A percentile compares a stretch with the other conserved stretches of the same genome.
Evolutionary conservation across 441 rosid species (phyloP).

Genomic region (Adansonia gregorii): DNA sequence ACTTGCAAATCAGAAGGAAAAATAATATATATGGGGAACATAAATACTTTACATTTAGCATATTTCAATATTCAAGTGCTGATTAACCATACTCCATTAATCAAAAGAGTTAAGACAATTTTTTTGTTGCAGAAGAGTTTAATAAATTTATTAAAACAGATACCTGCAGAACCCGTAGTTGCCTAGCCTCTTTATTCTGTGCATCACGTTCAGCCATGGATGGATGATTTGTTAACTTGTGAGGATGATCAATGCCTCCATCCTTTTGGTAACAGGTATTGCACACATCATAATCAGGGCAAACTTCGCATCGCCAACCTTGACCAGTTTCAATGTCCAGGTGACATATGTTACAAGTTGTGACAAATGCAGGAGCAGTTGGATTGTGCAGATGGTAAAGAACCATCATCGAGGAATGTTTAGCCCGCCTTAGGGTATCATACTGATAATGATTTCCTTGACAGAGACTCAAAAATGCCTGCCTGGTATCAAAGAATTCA

Average conservation of each 20-base stretch:
- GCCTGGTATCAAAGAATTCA: slow-evolving; percentile 98
- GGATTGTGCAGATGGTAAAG: slow-evolving; percentile 99
- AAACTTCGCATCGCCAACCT: slow-evolving; percentile 99
- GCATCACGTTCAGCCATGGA: slow-evolving; percentile 95
- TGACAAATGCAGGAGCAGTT: slow-evolving; percentile 98
- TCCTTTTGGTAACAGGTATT: slow-evolving; percentile 86
- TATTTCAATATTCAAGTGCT: slow-evolving; percentile 10
- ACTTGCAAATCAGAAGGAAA: slow-evolving; percentile 18
- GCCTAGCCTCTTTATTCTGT: slow-evolving; percentile 98
- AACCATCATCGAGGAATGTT: slow-evolving; percentile 99
- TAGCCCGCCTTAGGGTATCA: slow-evolving; percentile 97
- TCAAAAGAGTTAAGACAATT: not conserved
- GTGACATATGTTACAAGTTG: slow-evolving; percentile 82
- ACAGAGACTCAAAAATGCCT: slow-evolving; percentile 98
- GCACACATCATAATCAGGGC: slow-evolving; percentile 98
- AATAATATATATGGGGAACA: not conserved
- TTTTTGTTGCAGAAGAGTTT: not conserved
- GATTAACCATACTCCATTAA: not conserved
- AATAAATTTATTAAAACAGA: not conserved
- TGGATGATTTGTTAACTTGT: slow-evolving; percentile 95
- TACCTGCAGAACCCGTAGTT: slow-evolving; percentile 90
- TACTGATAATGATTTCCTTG: slow-evolving; percentile 99
- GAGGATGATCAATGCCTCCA: slow-evolving; percentile 96
- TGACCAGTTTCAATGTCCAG: slow-evolving; percentile 99
- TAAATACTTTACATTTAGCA: not conserved